These are phyloP conservation scores for Penicillium aurantiogriseum DNA, from an alignment of 2,329 filamentous ascomycete genomes.

Conservation along the genomic window DNA sequence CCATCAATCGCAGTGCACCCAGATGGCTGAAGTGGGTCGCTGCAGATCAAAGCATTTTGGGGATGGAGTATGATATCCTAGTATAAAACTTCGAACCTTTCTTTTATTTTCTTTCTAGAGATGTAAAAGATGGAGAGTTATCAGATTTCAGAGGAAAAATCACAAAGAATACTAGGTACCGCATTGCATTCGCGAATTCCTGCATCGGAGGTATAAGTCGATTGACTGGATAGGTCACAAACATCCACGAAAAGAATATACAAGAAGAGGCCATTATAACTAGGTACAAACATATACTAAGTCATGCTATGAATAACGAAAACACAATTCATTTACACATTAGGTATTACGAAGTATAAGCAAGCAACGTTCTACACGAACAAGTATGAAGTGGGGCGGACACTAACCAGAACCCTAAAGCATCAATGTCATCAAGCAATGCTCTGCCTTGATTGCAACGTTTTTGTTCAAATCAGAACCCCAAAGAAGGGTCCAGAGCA, in stretches of 20 bases:
- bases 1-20: conserved; percentile 7
- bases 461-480: conserved; percentile 4
- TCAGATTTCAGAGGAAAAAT: too few relatives aligned
- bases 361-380: background rate
- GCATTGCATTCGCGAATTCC: background rate
- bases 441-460: conserved; percentile 16
- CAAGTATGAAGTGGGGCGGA: conserved; percentile 1
- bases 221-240: background rate
- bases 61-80: background rate
- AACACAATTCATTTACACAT: too few relatives aligned
- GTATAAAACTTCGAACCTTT: background rate
- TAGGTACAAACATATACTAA: background rate
- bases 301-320: background rate
- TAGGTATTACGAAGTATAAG: background rate
- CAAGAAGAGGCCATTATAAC: too few relatives aligned
- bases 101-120: background rate
- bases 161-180: too few relatives aligned
- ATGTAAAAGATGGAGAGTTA: too few relatives aligned
- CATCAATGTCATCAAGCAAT: conserved; percentile 18
- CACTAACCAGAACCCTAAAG: conserved; percentile 1
- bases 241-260: background rate
- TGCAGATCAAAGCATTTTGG: background rate
- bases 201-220: background rate
- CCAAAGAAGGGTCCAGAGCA: conserved; percentile 14
- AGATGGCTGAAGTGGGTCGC: conserved; percentile 17